These are phyloP conservation scores for Ampelomyces quisqualis DNA, from an alignment of 2,329 filamentous ascomycete species.

Conservation along the genomic window DNA sequence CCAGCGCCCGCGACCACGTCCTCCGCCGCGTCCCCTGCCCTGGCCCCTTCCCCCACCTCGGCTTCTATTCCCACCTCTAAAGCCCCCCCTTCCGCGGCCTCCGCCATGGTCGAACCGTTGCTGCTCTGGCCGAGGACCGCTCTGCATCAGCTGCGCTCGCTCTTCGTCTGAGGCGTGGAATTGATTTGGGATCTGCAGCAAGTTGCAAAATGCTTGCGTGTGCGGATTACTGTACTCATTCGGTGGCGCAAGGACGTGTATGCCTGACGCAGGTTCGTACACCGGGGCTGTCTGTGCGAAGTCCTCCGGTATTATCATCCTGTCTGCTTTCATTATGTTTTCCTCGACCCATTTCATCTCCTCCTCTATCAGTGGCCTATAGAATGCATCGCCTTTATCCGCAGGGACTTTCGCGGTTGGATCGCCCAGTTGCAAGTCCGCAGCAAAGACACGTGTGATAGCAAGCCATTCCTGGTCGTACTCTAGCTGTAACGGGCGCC, in stretches of 20 bases:
- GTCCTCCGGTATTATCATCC: conserved; percentile 72
- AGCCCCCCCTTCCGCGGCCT: conserved; percentile 26
- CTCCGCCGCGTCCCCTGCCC: conserved; percentile 27
- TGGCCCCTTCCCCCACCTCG: conserved; percentile 27
- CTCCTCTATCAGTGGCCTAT: conserved; percentile 65
- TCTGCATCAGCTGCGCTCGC: conserved; percentile 39
- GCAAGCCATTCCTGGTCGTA: conserved; percentile 97
- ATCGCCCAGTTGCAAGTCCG: conserved; percentile 59
- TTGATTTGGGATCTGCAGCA: conserved; percentile 74
- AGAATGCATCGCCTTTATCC: conserved; percentile 68
- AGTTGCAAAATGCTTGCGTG: conserved; percentile 75
- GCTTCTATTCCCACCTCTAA: conserved; percentile 31
- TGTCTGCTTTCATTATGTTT: conserved; percentile 64
- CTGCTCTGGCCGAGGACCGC: conserved; percentile 32
- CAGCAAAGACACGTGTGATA: conserved; percentile 79
- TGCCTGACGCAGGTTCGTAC: conserved; percentile 60
- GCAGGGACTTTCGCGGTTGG: conserved; percentile 54
- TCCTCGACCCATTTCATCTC: conserved; percentile 80
- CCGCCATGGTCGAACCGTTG: conserved; percentile 30
- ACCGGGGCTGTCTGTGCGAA: conserved; percentile 75
- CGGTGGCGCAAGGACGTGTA: conserved; percentile 64
- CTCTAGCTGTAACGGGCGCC: conserved; percentile 60
- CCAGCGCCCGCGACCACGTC: conserved; percentile 31
- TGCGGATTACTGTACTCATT: conserved; percentile 85
- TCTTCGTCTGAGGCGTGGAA: conserved; percentile 75